Evolutionary conservation across 2,329 filamentous ascomycete genomes (phyloP).

Genomic region (Epichloe hybrida): DNA sequence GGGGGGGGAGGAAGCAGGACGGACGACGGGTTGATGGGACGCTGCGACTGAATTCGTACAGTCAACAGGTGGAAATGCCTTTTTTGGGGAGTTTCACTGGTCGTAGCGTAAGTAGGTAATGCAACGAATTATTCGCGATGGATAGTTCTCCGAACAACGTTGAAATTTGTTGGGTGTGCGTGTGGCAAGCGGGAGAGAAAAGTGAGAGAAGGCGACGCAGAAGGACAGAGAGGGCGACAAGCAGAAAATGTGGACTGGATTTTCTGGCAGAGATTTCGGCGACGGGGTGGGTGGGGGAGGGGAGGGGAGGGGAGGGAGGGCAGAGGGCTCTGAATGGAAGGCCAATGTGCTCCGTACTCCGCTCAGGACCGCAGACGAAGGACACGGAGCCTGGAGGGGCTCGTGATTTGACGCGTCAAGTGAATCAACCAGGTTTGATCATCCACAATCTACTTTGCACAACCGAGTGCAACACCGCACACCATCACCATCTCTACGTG

Average conservation of each 20-base stretch:
- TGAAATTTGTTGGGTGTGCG: slow-evolving; percentile 3
- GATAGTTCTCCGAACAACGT: slow-evolving; percentile 3
- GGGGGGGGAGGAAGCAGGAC: background rate
- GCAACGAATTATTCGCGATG: background rate
- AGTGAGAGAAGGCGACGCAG: slow-evolving; percentile 3
- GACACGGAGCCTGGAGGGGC: background rate
- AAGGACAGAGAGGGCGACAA: slow-evolving; percentile 8
- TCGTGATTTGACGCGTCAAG: background rate
- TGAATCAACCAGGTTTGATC: no score
- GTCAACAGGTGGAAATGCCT: slow-evolving; percentile 4
- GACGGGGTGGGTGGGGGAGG: background rate
- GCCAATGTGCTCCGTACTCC: no score
- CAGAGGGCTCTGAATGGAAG: background rate
- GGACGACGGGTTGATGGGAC: background rate
- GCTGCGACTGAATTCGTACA: slow-evolving; percentile 10
- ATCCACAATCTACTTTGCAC: no score
- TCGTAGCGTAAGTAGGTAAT: background rate
- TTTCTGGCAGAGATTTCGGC: slow-evolving; percentile 8
- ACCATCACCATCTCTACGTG: background rate
- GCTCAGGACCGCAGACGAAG: no score
- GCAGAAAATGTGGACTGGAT: slow-evolving; percentile 7
- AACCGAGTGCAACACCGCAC: background rate
- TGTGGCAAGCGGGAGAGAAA: background rate
- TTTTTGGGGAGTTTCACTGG: background rate
- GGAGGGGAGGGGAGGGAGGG: no score